Evolutionary conservation across 257 asterid genomes (phyloP).

Genomic region (Jaltomata sinuosa): DNA sequence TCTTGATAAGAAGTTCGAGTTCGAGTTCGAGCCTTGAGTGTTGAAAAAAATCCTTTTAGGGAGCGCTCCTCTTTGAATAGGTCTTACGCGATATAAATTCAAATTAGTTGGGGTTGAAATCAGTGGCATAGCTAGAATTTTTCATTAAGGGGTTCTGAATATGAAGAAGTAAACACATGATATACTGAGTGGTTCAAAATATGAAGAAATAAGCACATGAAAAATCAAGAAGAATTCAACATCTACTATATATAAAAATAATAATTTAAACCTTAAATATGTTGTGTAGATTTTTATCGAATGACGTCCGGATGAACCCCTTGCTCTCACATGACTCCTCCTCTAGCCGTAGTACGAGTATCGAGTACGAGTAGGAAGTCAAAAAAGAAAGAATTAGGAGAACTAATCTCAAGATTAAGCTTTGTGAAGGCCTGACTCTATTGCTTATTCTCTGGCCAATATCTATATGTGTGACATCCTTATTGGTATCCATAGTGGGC

Average conservation of each 20-base stretch:
- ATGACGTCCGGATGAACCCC: neutral
- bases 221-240: neutral
- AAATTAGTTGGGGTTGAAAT: too few species aligned
- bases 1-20: neutral
- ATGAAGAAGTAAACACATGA: neutral
- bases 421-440: neutral
- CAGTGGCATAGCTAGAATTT: too few species aligned
- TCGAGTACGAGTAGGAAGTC: neutral
- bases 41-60: too few species aligned
- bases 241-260: neutral
- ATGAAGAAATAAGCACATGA: neutral
- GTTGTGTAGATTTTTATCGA: neutral
- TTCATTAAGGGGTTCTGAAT: neutral
- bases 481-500: neutral
- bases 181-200: neutral
- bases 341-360: neutral
- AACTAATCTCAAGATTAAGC: neutral
- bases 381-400: neutral
- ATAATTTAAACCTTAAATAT: neutral
- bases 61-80: too few species aligned
- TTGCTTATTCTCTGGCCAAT: neutral
- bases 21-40: too few species aligned
- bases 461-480: neutral
- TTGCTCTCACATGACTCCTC: neutral
- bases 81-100: too few species aligned